Evolutionary conservation across 768 basidiomycete genomes (phyloP).

Genomic region (Boletus rufocinnamomeus): DNA sequence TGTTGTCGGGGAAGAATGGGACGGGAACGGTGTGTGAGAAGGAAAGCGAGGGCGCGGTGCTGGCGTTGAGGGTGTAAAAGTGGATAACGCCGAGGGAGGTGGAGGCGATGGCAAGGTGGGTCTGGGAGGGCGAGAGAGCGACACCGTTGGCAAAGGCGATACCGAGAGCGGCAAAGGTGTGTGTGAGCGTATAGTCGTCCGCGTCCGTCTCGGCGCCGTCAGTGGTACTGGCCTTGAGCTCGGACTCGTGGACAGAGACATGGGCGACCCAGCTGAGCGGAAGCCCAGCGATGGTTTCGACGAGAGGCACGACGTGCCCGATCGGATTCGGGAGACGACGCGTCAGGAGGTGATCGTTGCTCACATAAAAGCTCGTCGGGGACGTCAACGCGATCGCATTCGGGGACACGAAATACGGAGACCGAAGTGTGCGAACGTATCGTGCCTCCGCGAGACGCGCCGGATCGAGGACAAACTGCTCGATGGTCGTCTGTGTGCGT

Average conservation of each 20-base stretch:
- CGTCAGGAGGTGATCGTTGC: conserved; percentile 72
- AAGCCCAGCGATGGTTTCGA: conserved; percentile 57
- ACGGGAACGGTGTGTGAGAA: conserved; percentile 42
- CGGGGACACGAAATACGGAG: conserved; percentile 60
- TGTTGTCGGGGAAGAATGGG: conserved; percentile 66
- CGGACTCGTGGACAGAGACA: conserved; percentile 42
- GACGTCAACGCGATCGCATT: conserved; percentile 69
- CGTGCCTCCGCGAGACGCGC: conserved; percentile 43
- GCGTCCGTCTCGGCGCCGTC: conserved; percentile 17
- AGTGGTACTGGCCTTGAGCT: conserved; percentile 5
- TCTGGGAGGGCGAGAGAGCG: conserved; percentile 52
- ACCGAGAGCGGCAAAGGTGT: conserved; percentile 46
- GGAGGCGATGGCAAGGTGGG: conserved; percentile 58
- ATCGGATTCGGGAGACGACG: conserved; percentile 53
- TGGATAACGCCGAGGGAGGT: conserved; percentile 48
- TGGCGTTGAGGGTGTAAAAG: conserved; percentile 52
- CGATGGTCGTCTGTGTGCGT: conserved; percentile 58
- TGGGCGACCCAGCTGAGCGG: conserved; percentile 64
- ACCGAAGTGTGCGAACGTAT: conserved; percentile 61
- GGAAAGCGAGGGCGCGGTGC: conserved; percentile 34
- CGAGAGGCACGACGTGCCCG: conserved; percentile 51
- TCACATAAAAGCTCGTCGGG: conserved; percentile 68
- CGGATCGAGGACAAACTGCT: conserved; percentile 63
- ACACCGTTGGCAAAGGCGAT: conserved; percentile 73
- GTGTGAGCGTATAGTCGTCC: conserved; percentile 29